Percentiles rank a stretch among this genome's conserved stretches.
phyloP scores from a whole-genome alignment of 1,139 yeast species.

The Debaryomyces singareniensis region DNA sequence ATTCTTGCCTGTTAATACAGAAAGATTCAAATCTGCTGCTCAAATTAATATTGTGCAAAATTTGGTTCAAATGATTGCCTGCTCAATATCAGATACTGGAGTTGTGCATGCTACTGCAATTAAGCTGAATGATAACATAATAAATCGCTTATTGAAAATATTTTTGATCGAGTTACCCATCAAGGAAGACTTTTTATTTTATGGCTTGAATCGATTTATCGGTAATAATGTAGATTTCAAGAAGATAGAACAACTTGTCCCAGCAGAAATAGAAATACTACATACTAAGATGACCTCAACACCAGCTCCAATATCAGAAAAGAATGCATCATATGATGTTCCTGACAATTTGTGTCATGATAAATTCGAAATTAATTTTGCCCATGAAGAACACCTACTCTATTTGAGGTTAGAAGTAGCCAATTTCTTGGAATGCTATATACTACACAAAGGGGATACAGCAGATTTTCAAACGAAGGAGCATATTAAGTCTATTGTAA shows the following conservation, averaged over 20 bases:
- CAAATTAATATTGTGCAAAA: constrained; percentile 35
- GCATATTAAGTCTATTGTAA: constrained; percentile 36
- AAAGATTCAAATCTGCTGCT: constrained; percentile 28
- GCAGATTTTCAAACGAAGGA: constrained; percentile 29
- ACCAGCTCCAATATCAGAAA: constrained; percentile 26
- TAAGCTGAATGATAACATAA: constrained; percentile 12
- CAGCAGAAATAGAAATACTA: constrained; percentile 18
- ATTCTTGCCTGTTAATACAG: constrained; percentile 35
- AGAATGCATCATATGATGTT: constrained; percentile 1
- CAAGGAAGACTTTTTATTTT: constrained; percentile 35
- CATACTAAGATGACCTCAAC: constrained; percentile 19
- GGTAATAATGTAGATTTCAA: constrained; percentile 45
- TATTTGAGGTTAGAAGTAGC: constrained; percentile 36
- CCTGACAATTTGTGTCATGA: constrained; percentile 1
- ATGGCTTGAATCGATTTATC: constrained; percentile 47
- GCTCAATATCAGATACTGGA: constrained; percentile 29
- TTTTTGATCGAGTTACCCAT: constrained; percentile 35
- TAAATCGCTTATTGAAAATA: constrained; percentile 34
- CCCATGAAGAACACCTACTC: constrained; percentile 40
- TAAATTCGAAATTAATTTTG: constrained; percentile 15
- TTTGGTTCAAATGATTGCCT: constrained; percentile 34
- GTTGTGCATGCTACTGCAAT: constrained; percentile 7
- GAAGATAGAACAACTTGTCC: constrained; percentile 27
- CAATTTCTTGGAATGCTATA: constrained; percentile 36
- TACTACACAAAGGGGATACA: constrained; percentile 25